Conservation (phyloP, 345 rosid genomes). For the Acer negundo region DNA sequence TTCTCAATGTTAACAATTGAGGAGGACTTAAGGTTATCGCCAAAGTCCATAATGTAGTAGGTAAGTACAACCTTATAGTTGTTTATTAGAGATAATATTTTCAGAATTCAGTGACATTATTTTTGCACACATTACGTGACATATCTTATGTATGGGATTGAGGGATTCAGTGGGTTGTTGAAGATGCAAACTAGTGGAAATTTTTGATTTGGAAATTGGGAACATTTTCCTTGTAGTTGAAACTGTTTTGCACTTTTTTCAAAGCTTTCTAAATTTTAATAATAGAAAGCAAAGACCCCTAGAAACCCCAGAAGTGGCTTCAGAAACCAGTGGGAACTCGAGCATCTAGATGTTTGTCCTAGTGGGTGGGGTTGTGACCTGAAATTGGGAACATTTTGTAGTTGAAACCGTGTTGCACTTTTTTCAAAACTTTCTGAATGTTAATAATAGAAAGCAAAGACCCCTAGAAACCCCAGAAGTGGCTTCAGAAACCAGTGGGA, state of each 20-base stretch:
- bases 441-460: slow-evolving; percentile 12
- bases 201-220: neutral
- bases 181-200: slow-evolving; percentile 6
- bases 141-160: neutral
- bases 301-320: neutral
- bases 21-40: neutral
- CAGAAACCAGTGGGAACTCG: neutral
- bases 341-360: neutral
- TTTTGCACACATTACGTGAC: neutral
- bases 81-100: neutral
- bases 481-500: neutral
- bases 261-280: neutral
- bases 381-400: neutral
- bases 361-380: neutral
- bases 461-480: neutral
- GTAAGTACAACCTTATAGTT: neutral
- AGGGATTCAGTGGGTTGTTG: slow-evolving; percentile 16
- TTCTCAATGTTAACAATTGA: neutral
- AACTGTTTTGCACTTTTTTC: neutral
- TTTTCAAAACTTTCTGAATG: neutral
- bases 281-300: slow-evolving; percentile 5
- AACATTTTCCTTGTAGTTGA: neutral
- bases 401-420: neutral
- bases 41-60: neutral
- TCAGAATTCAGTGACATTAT: neutral